Evolutionary conservation across 1,284 basidiomycete species (phyloP).

Genomic region (Cystobasidium sp.): DNA sequence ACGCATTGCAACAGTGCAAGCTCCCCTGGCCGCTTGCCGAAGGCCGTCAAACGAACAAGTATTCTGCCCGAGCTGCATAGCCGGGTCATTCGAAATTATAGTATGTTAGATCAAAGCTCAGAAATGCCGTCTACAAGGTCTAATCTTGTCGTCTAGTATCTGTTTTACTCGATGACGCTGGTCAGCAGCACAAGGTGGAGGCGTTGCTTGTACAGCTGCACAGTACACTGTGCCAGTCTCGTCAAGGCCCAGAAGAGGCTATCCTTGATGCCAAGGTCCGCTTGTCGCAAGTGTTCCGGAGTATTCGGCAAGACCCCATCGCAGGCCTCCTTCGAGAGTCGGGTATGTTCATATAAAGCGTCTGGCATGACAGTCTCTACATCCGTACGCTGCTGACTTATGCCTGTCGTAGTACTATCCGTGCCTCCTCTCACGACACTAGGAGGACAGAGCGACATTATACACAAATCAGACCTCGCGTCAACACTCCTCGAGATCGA

Average conservation of each 20-base stretch:
- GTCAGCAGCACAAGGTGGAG: not conserved
- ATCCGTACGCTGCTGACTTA: constrained; percentile 63
- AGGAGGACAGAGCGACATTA: not conserved
- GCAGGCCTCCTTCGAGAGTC: constrained; percentile 58
- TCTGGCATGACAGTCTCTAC: constrained; percentile 69
- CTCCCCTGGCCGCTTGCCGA: no score
- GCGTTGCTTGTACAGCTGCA: constrained; percentile 6
- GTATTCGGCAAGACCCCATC: constrained; percentile 50
- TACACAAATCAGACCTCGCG: not conserved
- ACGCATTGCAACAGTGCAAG: no score
- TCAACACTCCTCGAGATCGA: not conserved
- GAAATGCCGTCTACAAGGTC: no score
- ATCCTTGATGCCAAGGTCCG: constrained; percentile 61
- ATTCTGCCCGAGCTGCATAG: constrained; percentile 27
- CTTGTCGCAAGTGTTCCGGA: constrained; percentile 50
- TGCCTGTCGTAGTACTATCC: constrained; percentile 45
- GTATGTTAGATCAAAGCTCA: not conserved
- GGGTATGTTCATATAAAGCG: constrained; percentile 38
- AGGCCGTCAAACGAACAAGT: not conserved
- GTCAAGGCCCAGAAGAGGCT: constrained; percentile 61
- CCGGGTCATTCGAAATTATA: not conserved
- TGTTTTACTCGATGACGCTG: not conserved
- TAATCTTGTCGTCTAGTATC: no score
- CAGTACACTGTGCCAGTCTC: not conserved
- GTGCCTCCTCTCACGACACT: constrained; percentile 42